phyloP scores from a whole-genome alignment of 495 filamentous ascomycete species.

The Barbatosphaeria neglecta region DNA sequence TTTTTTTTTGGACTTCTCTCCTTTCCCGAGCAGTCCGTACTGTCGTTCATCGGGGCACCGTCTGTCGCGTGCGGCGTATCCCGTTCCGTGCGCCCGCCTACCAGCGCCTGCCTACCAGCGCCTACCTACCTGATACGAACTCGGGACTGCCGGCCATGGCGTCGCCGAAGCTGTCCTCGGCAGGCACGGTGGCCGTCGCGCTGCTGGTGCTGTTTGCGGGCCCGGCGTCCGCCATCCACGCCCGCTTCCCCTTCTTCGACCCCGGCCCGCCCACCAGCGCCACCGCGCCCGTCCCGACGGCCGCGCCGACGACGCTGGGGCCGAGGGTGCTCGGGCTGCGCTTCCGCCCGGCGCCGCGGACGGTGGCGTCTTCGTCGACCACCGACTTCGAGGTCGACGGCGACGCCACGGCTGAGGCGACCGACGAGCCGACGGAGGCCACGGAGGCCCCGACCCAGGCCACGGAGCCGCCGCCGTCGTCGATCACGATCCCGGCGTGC shows the following conservation, averaged over 20 bases:
- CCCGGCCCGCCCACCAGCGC: background rate
- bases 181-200: background rate
- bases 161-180: background rate
- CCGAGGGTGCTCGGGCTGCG: background rate
- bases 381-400: too few species aligned
- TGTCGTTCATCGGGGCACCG: too few species aligned
- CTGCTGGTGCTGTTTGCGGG: background rate
- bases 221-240: background rate
- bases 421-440: too few species aligned
- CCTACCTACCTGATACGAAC: too few species aligned
- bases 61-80: background rate
- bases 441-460: background rate
- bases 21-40: too few species aligned
- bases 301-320: background rate
- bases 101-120: background rate
- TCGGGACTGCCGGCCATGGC: too few species aligned
- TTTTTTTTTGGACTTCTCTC: background rate
- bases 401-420: too few species aligned
- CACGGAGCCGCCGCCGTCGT: background rate
- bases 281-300: background rate
- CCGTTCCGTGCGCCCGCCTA: background rate
- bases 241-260: background rate
- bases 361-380: too few species aligned
- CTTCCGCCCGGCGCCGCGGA: background rate
- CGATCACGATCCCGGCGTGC: background rate